Evolutionary conservation across 495 filamentous ascomycete genomes (phyloP), one percentile per base, ranked within the genome.

Genomic region (Pyrenula aspistea): DNA sequence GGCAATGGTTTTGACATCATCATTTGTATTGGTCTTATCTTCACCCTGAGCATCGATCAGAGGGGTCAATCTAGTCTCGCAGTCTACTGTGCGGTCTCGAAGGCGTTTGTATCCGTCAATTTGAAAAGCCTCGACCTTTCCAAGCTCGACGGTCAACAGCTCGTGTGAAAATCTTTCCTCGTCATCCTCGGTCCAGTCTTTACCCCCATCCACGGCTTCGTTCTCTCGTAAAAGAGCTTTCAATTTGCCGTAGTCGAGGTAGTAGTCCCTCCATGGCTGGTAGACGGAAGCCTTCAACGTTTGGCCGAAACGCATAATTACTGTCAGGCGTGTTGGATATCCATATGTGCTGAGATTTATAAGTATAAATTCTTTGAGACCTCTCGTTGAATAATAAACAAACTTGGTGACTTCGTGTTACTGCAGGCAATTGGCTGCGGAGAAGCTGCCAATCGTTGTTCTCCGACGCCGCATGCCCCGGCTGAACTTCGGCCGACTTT

Each of bases 301-400:
- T 73, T 82, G 89, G 49, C 91, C 93, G 76, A 96, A 98, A 58
- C 87, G 84, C 93, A 98, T 98, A 53, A n/a, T n/a, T n/a, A n/a
- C n/a, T n/a, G n/a, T n/a, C n/a, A 15, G 31, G 31, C 31, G 31
- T 42, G 31, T 8, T 42, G 31, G 31, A 42, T 42, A 42, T n/a
- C n/a, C n/a, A n/a, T n/a, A n/a, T n/a, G n/a, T n/a, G n/a, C n/a
- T n/a, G n/a, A n/a, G n/a, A n/a, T n/a, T n/a, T n/a, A n/a, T n/a
- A n/a, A n/a, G n/a, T n/a, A n/a, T n/a, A n/a, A n/a, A n/a, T n/a
- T n/a, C n/a, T n/a, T n/a, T n/a, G n/a, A n/a, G n/a, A n/a, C n/a
- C n/a, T n/a, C n/a, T n/a, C n/a, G n/a, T n/a, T n/a, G n/a, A n/a
- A n/a, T n/a, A n/a, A n/a, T n/a, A n/a, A n/a, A n/a, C n/a, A n/a